Percentiles rank a stretch among this genome's conserved stretches.
These are phyloP conservation scores for Dendrocalamus latiflorus DNA, from an alignment of 202 grass and related monocot species.

Conservation along the genomic window DNA sequence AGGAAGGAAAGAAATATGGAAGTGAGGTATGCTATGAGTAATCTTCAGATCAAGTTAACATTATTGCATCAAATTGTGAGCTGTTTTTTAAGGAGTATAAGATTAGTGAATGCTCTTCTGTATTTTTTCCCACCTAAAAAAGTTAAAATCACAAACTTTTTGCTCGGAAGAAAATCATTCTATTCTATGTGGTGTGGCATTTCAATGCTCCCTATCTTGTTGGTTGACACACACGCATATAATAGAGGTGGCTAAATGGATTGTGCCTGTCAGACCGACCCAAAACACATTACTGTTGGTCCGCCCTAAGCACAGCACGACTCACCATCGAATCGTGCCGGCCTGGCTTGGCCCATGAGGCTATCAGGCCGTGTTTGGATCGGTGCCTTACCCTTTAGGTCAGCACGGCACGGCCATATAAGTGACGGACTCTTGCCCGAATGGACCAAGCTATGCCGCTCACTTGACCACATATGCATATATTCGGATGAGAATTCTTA, in stretches of 20 bases:
- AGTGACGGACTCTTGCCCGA: too few species aligned
- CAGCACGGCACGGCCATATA: too few species aligned
- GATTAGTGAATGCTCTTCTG: neutral
- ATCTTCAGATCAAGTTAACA: neutral
- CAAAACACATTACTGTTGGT: too few species aligned
- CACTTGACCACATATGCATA: neutral
- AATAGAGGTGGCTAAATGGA: too few species aligned
- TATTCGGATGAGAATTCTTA: conserved; percentile 11
- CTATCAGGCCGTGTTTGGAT: too few species aligned
- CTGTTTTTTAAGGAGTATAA: neutral
- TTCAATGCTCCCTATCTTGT: neutral
- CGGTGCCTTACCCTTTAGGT: too few species aligned
- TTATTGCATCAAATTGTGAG: neutral
- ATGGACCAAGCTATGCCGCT: too few species aligned
- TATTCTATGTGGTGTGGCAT: neutral
- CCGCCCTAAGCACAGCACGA: too few species aligned
- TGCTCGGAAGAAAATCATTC: neutral
- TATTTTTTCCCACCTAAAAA: neutral
- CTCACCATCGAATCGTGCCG: too few species aligned
- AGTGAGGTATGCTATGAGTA: neutral
- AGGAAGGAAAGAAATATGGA: conserved; percentile 11
- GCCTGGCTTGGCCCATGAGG: too few species aligned
- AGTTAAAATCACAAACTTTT: neutral
- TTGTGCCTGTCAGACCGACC: too few species aligned
- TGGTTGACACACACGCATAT: neutral